phyloP scores from a whole-genome alignment of 176 grass and related monocot species.

The Pontederia crassipes region DNA sequence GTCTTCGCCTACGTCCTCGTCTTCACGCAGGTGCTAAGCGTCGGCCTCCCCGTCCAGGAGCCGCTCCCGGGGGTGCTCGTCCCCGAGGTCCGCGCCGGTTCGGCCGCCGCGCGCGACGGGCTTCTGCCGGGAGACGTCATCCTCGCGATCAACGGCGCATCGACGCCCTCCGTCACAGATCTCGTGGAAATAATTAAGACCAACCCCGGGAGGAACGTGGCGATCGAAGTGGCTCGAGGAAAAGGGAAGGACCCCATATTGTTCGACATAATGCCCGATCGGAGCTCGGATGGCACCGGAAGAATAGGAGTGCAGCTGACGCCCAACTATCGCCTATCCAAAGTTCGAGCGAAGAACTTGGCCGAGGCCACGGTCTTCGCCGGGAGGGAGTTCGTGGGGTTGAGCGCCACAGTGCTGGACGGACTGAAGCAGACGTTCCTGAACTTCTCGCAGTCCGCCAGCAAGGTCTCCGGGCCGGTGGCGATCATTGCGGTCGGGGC shows the following conservation, averaged over 20 bases:
- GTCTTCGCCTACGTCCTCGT: conserved; percentile 78
- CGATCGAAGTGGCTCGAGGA: conserved; percentile 43
- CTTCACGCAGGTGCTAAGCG: conserved; percentile 60
- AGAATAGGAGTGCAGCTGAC: conserved; percentile 81
- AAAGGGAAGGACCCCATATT: conserved; percentile 19
- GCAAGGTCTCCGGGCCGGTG: conserved; percentile 75
- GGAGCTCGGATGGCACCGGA: conserved; percentile 48
- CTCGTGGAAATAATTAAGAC: conserved; percentile 61
- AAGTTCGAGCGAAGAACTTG: conserved; percentile 37
- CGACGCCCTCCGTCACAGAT: conserved; percentile 52
- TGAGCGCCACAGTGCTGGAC: conserved; percentile 50
- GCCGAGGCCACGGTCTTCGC: conserved; percentile 48
- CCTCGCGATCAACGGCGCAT: conserved; percentile 35
- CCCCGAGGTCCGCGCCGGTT: conserved; percentile 60
- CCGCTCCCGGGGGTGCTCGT: conserved; percentile 61
- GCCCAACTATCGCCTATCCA: conserved; percentile 48
- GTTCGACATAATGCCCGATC: conserved; percentile 61
- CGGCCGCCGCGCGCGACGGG: conserved; percentile 52
- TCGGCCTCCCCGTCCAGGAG: conserved; percentile 79
- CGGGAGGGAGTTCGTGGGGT: conserved; percentile 43
- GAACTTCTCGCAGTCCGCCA: conserved; percentile 74
- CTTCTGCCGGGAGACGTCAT: conserved; percentile 73
- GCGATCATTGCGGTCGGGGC: conserved; percentile 89
- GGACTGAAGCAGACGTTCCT: conserved; percentile 77
- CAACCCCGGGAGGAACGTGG: conserved; percentile 50